Evolutionary conservation across 1,284 basidiomycete genomes (phyloP).

Genomic region (Apiotrichum laibachii): DNA sequence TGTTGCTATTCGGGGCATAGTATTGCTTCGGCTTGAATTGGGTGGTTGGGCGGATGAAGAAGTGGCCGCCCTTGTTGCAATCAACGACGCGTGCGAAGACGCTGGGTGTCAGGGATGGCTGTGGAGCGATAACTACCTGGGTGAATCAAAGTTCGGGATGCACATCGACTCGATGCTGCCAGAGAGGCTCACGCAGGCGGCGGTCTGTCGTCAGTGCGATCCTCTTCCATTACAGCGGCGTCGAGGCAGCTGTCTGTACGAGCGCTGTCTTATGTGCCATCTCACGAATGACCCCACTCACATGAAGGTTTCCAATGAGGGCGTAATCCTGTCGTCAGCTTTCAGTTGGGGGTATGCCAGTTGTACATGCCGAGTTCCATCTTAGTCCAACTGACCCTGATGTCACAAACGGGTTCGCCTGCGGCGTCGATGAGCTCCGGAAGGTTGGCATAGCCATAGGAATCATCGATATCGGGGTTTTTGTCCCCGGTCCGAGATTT

Average conservation of each 20-base stretch:
- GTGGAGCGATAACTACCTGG: slow-evolving; percentile 48
- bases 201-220: slow-evolving; percentile 34
- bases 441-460: background rate
- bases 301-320: slow-evolving; percentile 50
- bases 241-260: no score
- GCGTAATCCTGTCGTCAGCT: slow-evolving; percentile 46
- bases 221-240: background rate
- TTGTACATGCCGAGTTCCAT: background rate
- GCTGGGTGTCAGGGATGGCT: slow-evolving; percentile 13
- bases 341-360: background rate
- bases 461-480: no score
- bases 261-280: no score
- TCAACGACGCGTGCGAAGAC: slow-evolving; percentile 70
- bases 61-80: slow-evolving; percentile 76
- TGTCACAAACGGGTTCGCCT: slow-evolving; percentile 32
- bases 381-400: slow-evolving; percentile 22
- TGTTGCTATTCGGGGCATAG: slow-evolving; percentile 82
- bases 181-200: slow-evolving; percentile 51
- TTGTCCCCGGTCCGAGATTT: no score
- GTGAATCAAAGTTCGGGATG: slow-evolving; percentile 88
- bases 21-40: slow-evolving; percentile 65
- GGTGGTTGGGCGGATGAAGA: slow-evolving; percentile 68
- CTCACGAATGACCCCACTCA: slow-evolving; percentile 22
- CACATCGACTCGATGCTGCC: slow-evolving; percentile 70
- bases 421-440: slow-evolving; percentile 15